Base-by-base conservation (phyloP, 2,329 filamentous ascomycete genomes). In the Pseudogymnoascus sp. region DNA sequence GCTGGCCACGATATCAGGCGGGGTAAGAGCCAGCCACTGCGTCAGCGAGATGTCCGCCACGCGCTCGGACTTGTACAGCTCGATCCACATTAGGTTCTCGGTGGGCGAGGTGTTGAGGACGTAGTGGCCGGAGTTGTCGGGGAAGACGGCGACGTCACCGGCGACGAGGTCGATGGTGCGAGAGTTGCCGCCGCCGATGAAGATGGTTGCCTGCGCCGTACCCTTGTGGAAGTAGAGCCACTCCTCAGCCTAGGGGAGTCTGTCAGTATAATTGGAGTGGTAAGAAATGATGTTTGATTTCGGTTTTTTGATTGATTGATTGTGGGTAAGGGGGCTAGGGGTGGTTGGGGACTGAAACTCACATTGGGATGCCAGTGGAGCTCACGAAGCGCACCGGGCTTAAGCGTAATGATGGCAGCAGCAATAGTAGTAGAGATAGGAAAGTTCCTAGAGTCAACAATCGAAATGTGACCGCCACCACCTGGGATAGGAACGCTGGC, bases 221-320 rank as follows among this genome's bases (percentile, higher is more conserved):
- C 86, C 87, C 65, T 82, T 77, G 71, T 87, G 84, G 76, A 90
- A 89, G 74, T 88, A 89, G 2, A 89, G 74, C 86, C 87, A 89
- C 72, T 89, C 86, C 68, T 88, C 84, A 4, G 84, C 83, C 82
- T 86, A 64, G 10, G 21, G 64, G 11, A 23, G n/a, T n/a, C n/a
- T 47, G 47, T 57, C 6, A 57, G 47, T 26, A 23, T 34, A 14
- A 34, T 6, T 57, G 4, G 26, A 65, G 7, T 3, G 7, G 62
- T 26, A 39, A 34, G 1, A 10, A 5, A 18, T 18, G n/a, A 47
- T 54, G 36, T 42, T 40, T 45, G 31, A 4, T 39, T 29, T 45
- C n/a, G 3, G 51, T 11, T 11, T n/a, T 12, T 54, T 31, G 47
- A 3, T 31, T 10, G 14, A 29, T 42, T 45, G 57, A n/a, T 36